These are phyloP conservation scores for Xylaria sp. DNA, from an alignment of 495 filamentous ascomycete species.

Conservation along the genomic window DNA sequence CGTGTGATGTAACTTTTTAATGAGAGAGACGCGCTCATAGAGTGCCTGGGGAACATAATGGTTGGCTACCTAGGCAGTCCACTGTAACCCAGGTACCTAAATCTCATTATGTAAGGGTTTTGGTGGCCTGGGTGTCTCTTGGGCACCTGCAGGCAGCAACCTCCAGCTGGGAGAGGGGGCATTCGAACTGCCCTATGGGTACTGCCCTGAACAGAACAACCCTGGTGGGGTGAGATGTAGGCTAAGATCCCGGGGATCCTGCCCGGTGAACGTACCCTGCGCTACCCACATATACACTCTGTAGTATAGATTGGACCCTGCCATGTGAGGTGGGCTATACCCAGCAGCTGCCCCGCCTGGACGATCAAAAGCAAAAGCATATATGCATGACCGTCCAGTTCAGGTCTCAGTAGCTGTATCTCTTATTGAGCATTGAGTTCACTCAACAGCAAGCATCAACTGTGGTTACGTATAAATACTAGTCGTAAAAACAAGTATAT, in stretches of 20 bases:
- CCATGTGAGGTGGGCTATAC: too few relatives aligned
- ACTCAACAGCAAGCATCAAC: background rate
- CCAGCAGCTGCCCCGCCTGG: background rate
- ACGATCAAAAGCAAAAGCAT: background rate
- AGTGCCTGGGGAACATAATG: background rate
- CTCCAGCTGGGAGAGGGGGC: background rate
- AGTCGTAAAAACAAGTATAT: background rate
- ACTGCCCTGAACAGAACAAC: background rate
- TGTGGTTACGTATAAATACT: background rate
- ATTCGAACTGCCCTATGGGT: background rate
- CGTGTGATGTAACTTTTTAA: conserved; percentile 15
- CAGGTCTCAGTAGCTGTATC: too few relatives aligned
- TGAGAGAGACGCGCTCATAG: background rate
- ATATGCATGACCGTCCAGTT: too few relatives aligned
- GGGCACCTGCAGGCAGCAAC: conserved; percentile 6
- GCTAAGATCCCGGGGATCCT: background rate
- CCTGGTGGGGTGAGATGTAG: background rate
- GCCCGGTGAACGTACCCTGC: background rate
- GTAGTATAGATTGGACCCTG: background rate
- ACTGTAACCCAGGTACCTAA: background rate
- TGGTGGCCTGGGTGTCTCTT: background rate
- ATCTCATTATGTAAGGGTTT: too few relatives aligned
- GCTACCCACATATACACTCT: background rate
- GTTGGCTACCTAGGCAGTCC: too few relatives aligned
- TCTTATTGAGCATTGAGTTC: too few relatives aligned